A percentile compares a stretch with the other conserved stretches of the same genome.
Conservation (phyloP, 140 eudicot species). For the Oenanthe javanica region DNA sequence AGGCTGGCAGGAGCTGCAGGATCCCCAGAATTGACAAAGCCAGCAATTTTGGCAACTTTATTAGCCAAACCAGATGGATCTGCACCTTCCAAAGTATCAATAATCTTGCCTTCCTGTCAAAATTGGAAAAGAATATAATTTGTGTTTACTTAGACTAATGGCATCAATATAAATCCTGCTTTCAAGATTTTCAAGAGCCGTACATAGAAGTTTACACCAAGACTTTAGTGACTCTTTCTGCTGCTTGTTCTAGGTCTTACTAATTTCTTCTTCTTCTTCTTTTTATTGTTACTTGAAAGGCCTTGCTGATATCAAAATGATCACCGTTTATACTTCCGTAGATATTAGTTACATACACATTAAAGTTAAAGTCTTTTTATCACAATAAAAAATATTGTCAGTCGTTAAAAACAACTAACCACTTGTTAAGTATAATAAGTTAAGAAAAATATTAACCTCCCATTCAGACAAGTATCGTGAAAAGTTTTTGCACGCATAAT, state of each 20-base stretch:
- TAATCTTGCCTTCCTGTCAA: constrained; percentile 62
- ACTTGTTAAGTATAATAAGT: not conserved
- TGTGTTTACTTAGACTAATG: not conserved
- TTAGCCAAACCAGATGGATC: constrained; percentile 82
- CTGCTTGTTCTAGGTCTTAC: not conserved
- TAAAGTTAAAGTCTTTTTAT: not conserved
- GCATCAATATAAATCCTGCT: not conserved
- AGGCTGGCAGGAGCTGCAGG: constrained; percentile 96
- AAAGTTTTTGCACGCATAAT: not conserved
- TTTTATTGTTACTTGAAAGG: not conserved
- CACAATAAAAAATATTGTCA: not conserved
- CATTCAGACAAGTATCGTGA: not conserved
- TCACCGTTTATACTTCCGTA: not conserved
- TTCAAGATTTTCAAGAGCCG: not conserved
- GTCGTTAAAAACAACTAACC: not conserved
- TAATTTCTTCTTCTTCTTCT: not conserved
- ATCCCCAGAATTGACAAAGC: constrained; percentile 61
- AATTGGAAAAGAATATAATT: not conserved
- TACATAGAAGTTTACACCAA: not conserved
- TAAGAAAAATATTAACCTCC: not conserved
- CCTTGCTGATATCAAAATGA: not conserved
- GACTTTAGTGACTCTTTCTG: not conserved
- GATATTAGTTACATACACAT: not conserved
- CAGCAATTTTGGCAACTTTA: constrained; percentile 87
- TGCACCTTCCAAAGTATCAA: constrained; percentile 93